phyloP scores from a whole-genome alignment of 2,329 filamentous ascomycete species.

The Diaporthe sp. region DNA sequence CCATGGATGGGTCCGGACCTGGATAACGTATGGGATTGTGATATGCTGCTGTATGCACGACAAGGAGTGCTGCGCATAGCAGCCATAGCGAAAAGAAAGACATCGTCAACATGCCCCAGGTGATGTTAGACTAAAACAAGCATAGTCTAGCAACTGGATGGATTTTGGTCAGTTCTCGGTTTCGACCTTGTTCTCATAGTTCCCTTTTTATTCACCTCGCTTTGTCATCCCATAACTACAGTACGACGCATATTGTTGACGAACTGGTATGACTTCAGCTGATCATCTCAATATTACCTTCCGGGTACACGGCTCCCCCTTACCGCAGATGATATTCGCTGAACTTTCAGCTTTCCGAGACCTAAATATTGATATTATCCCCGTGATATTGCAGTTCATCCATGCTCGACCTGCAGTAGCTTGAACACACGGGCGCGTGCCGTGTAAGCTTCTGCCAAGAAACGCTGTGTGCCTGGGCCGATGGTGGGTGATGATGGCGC shows the following conservation, averaged over 20 bases:
- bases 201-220: background rate
- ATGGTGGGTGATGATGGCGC: conserved; percentile 3
- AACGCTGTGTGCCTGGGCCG: conserved; percentile 2
- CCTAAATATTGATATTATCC: background rate
- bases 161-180: background rate
- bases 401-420: conserved; percentile 13
- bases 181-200: background rate
- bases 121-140: background rate
- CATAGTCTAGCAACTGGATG: background rate
- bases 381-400: conserved; percentile 17
- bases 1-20: conserved; percentile 16
- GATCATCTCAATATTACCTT: background rate
- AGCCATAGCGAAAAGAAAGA: background rate
- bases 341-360: background rate
- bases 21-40: conserved; percentile 12
- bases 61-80: background rate
- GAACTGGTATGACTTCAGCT: background rate
- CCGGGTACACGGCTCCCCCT: background rate
- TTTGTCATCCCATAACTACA: background rate
- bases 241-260: background rate
- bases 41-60: background rate
- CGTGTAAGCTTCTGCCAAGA: conserved; percentile 12
- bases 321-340: background rate
- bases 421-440: background rate
- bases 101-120: background rate